These are phyloP conservation scores for Bryoglossum gracile DNA, from an alignment of 495 filamentous ascomycete species.

Conservation along the genomic window DNA sequence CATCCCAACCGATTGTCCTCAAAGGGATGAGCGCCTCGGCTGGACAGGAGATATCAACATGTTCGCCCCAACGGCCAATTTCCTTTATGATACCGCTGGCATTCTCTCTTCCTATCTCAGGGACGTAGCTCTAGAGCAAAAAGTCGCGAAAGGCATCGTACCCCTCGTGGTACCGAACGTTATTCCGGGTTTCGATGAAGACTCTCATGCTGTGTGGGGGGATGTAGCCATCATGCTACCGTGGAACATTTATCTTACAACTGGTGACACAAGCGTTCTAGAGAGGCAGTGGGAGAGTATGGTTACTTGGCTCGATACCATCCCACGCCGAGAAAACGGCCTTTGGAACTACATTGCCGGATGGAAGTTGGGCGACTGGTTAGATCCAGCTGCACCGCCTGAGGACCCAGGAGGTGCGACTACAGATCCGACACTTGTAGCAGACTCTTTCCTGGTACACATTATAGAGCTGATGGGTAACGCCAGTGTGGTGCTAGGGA, in stretches of 20 bases:
- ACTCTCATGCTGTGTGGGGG: constrained; percentile 37
- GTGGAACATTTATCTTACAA: constrained; percentile 34
- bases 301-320: constrained; percentile 36
- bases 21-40: constrained; percentile 47
- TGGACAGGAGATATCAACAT: constrained; percentile 48
- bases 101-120: constrained; percentile 39
- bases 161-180: constrained; percentile 10
- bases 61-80: constrained; percentile 41
- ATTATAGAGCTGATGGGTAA: constrained; percentile 28
- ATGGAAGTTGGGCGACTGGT: constrained; percentile 45
- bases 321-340: constrained; percentile 16
- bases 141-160: constrained; percentile 7
- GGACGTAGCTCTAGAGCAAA: constrained; percentile 26
- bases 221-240: constrained; percentile 39
- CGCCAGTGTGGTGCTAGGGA: constrained; percentile 28
- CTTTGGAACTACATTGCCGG: constrained; percentile 30
- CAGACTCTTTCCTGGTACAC: constrained; percentile 45
- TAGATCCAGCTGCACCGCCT: constrained; percentile 42
- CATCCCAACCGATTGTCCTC: constrained; percentile 48
- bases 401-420: constrained; percentile 33
- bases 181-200: constrained; percentile 8
- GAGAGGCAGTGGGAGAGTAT: constrained; percentile 36
- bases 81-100: constrained; percentile 40
- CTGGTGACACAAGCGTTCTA: constrained; percentile 35
- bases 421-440: constrained; percentile 36